Evolutionary conservation across 2,329 filamentous ascomycete genomes (phyloP).

Genomic region (Botryotinia convoluta): DNA sequence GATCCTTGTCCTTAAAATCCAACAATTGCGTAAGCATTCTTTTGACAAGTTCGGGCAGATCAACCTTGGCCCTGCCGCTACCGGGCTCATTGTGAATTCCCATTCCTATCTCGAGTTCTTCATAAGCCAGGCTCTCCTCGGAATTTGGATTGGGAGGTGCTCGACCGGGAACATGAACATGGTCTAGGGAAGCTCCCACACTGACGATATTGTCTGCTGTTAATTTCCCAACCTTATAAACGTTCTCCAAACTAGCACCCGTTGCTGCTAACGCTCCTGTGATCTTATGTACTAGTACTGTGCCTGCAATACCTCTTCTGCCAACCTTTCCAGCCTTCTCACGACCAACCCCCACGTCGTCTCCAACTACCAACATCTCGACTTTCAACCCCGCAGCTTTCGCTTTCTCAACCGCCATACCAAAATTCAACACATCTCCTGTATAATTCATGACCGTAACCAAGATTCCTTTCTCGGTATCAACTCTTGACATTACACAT

Average conservation of each 20-base stretch:
- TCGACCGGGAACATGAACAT: constrained; percentile 90
- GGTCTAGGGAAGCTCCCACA: constrained; percentile 80
- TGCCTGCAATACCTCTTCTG: constrained; percentile 84
- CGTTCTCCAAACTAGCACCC: constrained; percentile 66
- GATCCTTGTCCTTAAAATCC: constrained; percentile 59
- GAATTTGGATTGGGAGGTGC: constrained; percentile 50
- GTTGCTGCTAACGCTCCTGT: constrained; percentile 76
- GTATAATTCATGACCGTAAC: constrained; percentile 98
- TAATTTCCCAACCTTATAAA: constrained; percentile 68
- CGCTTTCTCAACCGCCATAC: constrained; percentile 89
- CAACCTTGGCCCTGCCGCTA: constrained; percentile 49
- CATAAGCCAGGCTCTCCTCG: constrained; percentile 54
- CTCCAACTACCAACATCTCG: constrained; percentile 88
- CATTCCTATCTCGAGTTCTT: constrained; percentile 66
- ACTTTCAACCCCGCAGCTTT: constrained; percentile 72
- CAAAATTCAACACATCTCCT: constrained; percentile 86
- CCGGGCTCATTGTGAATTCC: constrained; percentile 68
- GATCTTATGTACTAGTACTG: constrained; percentile 88
- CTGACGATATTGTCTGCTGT: constrained; percentile 75
- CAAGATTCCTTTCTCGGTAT: constrained; percentile 69
- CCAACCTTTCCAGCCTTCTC: constrained; percentile 86
- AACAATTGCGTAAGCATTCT: constrained; percentile 66
- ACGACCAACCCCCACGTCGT: constrained; percentile 87
- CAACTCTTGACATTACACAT: constrained; percentile 71
- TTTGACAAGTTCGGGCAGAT: constrained; percentile 50